A percentile compares a stretch with the other conserved stretches of the same genome.
These are phyloP conservation scores for Astragalus membranaceus DNA, from an alignment of 306 rosid species.

Conservation along the genomic window DNA sequence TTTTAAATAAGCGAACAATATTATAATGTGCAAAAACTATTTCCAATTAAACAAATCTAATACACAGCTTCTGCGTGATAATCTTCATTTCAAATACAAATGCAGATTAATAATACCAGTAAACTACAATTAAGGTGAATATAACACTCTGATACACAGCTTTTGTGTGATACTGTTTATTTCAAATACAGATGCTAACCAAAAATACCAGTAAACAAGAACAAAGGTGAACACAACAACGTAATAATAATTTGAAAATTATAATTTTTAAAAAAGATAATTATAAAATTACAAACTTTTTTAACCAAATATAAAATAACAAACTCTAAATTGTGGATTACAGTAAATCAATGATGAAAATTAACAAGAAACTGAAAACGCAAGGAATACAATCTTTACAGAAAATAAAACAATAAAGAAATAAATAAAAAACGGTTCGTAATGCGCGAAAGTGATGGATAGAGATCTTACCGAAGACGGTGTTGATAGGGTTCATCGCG, in stretches of 20 bases:
- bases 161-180: neutral
- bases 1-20: neutral
- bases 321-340: neutral
- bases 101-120: no score
- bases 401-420: neutral
- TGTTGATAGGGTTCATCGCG: constrained; percentile 64
- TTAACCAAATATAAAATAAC: no score
- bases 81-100: neutral
- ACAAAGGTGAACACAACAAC: no score
- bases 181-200: no score
- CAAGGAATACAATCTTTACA: neutral
- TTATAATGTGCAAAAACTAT: no score
- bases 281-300: no score
- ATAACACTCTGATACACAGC: neutral
- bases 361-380: neutral
- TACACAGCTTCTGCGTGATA: neutral
- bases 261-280: no score
- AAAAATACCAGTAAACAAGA: no score
- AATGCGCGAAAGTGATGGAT: neutral
- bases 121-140: no score
- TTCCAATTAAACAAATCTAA: neutral
- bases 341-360: neutral
- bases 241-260: no score
- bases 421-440: neutral
- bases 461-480: constrained; percentile 45